Evolutionary conservation across 2,329 filamentous ascomycete genomes (phyloP).

Genomic region (Ophiostoma fasciatum): DNA sequence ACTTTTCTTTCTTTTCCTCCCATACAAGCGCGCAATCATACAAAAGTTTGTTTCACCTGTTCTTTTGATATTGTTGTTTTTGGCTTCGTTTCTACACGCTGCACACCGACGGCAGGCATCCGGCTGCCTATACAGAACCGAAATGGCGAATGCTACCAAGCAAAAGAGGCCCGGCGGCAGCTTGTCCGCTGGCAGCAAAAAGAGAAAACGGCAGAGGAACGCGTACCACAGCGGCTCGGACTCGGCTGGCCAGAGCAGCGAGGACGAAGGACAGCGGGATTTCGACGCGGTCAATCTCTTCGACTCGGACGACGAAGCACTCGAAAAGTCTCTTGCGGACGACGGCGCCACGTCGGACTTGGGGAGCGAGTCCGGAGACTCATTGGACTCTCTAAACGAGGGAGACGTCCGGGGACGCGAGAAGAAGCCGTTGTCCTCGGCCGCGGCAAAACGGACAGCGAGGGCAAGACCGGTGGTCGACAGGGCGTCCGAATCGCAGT

Average conservation of each 20-base stretch:
- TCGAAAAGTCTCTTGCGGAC: slow-evolving; percentile 37
- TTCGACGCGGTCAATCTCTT: slow-evolving; percentile 38
- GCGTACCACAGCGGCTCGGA: slow-evolving; percentile 34
- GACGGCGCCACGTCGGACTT: slow-evolving; percentile 19
- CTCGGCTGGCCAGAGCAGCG: slow-evolving; percentile 22
- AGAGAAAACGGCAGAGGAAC: slow-evolving; percentile 30
- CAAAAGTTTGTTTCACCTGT: too few relatives aligned
- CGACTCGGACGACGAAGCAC: slow-evolving; percentile 41
- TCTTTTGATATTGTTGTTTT: too few relatives aligned
- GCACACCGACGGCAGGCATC: too few relatives aligned
- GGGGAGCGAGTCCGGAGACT: slow-evolving; percentile 21
- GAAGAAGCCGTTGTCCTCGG: slow-evolving; percentile 17
- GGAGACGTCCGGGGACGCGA: slow-evolving; percentile 18
- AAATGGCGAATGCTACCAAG: too few relatives aligned
- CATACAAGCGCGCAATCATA: too few relatives aligned
- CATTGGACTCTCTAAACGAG: slow-evolving; percentile 19
- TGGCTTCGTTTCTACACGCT: too few relatives aligned
- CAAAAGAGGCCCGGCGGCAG: too few relatives aligned
- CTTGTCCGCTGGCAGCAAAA: too few relatives aligned
- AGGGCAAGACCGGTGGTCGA: slow-evolving; percentile 19
- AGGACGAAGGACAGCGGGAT: slow-evolving; percentile 27
- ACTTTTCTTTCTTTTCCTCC: too few relatives aligned
- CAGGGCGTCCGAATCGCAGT: slow-evolving; percentile 20
- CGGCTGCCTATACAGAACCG: too few relatives aligned
- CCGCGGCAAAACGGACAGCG: slow-evolving; percentile 19